Conservation (phyloP, 2,329 filamentous ascomycete species). For the Balansia obtecta region DNA sequence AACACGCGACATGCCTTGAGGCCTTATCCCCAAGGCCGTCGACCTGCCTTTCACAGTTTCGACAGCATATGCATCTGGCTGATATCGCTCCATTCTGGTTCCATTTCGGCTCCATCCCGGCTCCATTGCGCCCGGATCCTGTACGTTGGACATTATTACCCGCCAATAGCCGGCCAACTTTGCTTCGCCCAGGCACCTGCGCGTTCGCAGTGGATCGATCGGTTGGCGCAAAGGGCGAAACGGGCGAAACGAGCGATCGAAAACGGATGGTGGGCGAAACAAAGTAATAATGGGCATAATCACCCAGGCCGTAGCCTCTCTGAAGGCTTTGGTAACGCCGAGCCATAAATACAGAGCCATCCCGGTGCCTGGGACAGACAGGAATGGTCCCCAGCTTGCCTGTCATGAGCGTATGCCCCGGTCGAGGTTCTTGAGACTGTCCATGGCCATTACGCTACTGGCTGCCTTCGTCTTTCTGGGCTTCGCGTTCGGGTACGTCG, state of each 20-base stretch:
- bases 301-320: constrained; percentile 1
- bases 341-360: constrained; percentile 19
- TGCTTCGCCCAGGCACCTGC: not conserved
- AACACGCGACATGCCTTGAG: not conserved
- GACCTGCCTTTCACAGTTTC: not conserved
- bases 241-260: too few relatives aligned
- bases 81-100: too few relatives aligned
- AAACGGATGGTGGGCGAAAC: not conserved
- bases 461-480: constrained; percentile 7
- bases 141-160: not conserved
- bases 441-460: constrained; percentile 9
- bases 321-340: constrained; percentile 10
- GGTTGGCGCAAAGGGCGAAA: not conserved
- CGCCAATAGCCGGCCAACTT: not conserved
- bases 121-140: not conserved
- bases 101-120: too few relatives aligned
- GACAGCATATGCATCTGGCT: not conserved
- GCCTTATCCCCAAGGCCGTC: not conserved
- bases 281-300: constrained; percentile 7
- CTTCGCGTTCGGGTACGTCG: constrained; percentile 10
- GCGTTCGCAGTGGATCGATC: not conserved
- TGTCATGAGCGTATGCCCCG: constrained; percentile 1
- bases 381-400: not conserved
- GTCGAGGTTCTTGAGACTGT: constrained; percentile 8
- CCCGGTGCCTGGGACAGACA: constrained; percentile 8